Percentiles rank a stretch among this genome's conserved stretches.
Evolutionary conservation across 78 protist genomes (phyloP).

Genomic region (Dictyostelium citrinum): DNA sequence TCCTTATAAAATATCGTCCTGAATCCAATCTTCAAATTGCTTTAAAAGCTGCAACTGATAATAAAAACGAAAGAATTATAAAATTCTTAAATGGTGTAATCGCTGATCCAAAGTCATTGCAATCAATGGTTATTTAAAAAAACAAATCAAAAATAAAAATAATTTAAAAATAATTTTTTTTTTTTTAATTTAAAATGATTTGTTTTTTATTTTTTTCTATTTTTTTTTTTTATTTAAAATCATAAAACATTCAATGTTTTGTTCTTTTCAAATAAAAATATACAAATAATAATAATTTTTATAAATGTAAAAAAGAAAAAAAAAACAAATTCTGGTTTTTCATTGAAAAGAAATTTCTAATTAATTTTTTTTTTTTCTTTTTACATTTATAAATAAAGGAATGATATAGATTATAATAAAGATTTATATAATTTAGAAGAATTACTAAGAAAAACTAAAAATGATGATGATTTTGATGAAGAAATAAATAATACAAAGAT

Average conservation of each 20-base stretch:
- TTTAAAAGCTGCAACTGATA: not conserved
- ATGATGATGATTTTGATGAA: not conserved
- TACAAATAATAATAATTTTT: not conserved
- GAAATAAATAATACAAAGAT: not conserved
- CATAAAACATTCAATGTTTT: not conserved
- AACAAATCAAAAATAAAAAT: not conserved
- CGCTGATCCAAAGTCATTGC: not conserved
- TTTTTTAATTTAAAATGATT: not conserved
- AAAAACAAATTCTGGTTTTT: no score
- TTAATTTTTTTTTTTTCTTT: not conserved
- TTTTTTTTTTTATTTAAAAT: not conserved
- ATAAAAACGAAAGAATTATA: not conserved
- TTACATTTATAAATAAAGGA: not conserved
- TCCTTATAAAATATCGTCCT: not conserved
- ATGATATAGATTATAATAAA: slow-evolving; percentile 5
- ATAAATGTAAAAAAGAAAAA: not conserved
- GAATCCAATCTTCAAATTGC: not conserved
- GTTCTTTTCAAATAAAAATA: no score
- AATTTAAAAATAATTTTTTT: not conserved
- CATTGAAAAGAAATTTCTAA: not conserved
- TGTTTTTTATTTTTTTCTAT: not conserved
- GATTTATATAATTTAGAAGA: not conserved
- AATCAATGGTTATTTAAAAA: not conserved
- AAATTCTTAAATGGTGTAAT: not conserved
- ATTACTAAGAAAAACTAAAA: not conserved